These are phyloP conservation scores for Colletotrichum costaricense DNA, from an alignment of 2,329 filamentous ascomycete genomes.

Conservation along the genomic window DNA sequence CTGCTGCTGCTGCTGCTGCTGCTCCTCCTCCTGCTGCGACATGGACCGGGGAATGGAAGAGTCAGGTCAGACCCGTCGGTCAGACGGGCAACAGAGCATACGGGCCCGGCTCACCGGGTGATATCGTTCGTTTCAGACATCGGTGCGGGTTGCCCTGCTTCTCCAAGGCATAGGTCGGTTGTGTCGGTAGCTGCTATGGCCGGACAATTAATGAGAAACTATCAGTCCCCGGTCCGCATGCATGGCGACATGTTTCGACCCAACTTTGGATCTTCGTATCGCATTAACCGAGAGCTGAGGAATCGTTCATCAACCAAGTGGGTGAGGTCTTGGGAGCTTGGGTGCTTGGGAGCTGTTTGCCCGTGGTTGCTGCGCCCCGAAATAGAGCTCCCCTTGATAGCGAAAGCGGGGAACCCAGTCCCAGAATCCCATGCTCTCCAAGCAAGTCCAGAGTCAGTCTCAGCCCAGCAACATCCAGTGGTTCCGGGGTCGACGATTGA, in stretches of 20 bases:
- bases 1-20: background rate
- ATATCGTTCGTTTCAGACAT: conserved; percentile 34
- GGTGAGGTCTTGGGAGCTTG: background rate
- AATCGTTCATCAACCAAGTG: background rate
- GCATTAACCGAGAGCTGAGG: background rate
- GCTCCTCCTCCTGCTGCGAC: background rate
- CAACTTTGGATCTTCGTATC: conserved; percentile 2
- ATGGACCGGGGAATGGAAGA: background rate
- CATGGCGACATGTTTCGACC: conserved; percentile 8
- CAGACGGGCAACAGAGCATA: background rate
- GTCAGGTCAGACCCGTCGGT: background rate
- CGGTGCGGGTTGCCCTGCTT: conserved; percentile 17
- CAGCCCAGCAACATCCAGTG: conserved; percentile 25
- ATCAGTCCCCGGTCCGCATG: background rate
- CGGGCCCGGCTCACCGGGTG: conserved; percentile 26
- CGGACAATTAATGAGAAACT: conserved; percentile 8
- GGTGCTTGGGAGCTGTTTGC: background rate
- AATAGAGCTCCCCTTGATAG: conserved; percentile 1
- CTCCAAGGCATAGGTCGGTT: background rate
- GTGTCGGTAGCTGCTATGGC: background rate
- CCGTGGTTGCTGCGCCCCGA: background rate
- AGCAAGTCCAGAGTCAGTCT: background rate
- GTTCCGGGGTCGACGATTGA: conserved; percentile 5
- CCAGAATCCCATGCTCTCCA: background rate
- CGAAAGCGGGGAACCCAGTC: conserved; percentile 31